Percentiles rank a stretch among this genome's conserved stretches.
These are phyloP conservation scores for Epichloe hybrida DNA, from an alignment of 2,329 filamentous ascomycete species.

Conservation along the genomic window DNA sequence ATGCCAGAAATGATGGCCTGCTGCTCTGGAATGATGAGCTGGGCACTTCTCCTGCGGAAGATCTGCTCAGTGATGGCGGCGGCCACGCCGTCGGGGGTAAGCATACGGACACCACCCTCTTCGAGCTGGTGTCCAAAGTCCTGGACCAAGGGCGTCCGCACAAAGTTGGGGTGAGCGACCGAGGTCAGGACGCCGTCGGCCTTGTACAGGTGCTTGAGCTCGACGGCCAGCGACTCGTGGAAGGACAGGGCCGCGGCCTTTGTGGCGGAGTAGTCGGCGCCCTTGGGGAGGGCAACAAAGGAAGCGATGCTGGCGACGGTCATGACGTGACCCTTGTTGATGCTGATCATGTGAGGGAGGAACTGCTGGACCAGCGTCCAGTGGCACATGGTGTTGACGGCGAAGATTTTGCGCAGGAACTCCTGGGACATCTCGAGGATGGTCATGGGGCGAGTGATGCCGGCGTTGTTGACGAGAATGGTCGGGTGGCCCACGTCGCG, in stretches of 20 bases:
- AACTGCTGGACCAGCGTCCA: constrained; percentile 53
- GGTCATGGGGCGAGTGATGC: constrained; percentile 42
- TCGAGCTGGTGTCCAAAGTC: constrained; percentile 16
- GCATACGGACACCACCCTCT: constrained; percentile 15
- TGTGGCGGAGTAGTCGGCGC: constrained; percentile 51
- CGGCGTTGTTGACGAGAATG: constrained; percentile 59
- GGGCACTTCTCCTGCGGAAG: constrained; percentile 27
- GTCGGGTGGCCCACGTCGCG: constrained; percentile 45
- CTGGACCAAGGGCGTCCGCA: constrained; percentile 31
- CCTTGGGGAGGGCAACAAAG: constrained; percentile 43
- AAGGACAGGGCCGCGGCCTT: constrained; percentile 54
- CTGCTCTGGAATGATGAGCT: constrained; percentile 29
- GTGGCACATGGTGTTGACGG: constrained; percentile 53
- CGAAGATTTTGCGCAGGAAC: constrained; percentile 49
- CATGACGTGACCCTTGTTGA: constrained; percentile 58
- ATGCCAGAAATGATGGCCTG: constrained; percentile 16
- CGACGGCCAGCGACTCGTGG: constrained; percentile 48
- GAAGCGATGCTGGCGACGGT: constrained; percentile 55
- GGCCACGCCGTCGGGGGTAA: constrained; percentile 25
- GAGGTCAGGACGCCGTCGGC: constrained; percentile 50
- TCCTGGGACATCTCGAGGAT: constrained; percentile 43
- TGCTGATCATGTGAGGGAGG: constrained; percentile 47
- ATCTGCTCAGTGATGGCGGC: constrained; percentile 31
- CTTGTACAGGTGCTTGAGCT: constrained; percentile 44
- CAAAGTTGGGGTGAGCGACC: constrained; percentile 44